Evolutionary conservation across 306 rosid species (phyloP).

Genomic region (Betula pendula): DNA sequence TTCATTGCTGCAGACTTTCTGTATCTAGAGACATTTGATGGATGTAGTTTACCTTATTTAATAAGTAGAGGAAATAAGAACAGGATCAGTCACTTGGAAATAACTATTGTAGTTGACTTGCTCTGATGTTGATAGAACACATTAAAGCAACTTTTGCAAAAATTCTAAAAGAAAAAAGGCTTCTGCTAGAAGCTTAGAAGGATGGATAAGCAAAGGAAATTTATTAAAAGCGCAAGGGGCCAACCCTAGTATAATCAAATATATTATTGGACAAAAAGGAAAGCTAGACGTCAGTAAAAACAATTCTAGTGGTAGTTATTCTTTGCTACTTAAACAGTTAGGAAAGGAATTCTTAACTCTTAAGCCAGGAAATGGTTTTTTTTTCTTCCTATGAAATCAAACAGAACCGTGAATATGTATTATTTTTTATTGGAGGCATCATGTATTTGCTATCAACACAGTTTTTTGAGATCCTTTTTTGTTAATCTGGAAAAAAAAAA

Average conservation of each 20-base stretch:
- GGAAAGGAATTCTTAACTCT: constrained; percentile 2
- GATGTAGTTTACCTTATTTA: background rate
- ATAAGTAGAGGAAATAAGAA: background rate
- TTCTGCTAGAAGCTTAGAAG: background rate
- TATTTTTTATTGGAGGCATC: background rate
- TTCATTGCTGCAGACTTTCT: background rate
- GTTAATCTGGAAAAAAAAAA: background rate
- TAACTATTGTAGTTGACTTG: background rate
- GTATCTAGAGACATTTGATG: background rate
- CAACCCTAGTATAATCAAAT: no score
- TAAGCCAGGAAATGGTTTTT: background rate
- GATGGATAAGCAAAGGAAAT: no score
- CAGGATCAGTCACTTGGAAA: background rate
- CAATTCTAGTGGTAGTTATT: background rate
- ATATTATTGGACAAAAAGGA: background rate
- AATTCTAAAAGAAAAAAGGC: background rate
- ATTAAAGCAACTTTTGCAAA: background rate
- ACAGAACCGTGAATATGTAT: constrained; percentile 1
- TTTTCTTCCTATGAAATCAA: constrained; percentile 5
- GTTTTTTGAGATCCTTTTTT: background rate
- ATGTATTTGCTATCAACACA: background rate
- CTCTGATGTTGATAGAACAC: background rate
- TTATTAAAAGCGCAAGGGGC: no score
- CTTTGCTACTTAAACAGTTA: background rate
- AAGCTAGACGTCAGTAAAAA: background rate